Percentiles rank a stretch among this genome's conserved stretches.
These are phyloP conservation scores for Verticillium longisporum DNA, from an alignment of 2,329 filamentous ascomycete genomes.

Conservation along the genomic window DNA sequence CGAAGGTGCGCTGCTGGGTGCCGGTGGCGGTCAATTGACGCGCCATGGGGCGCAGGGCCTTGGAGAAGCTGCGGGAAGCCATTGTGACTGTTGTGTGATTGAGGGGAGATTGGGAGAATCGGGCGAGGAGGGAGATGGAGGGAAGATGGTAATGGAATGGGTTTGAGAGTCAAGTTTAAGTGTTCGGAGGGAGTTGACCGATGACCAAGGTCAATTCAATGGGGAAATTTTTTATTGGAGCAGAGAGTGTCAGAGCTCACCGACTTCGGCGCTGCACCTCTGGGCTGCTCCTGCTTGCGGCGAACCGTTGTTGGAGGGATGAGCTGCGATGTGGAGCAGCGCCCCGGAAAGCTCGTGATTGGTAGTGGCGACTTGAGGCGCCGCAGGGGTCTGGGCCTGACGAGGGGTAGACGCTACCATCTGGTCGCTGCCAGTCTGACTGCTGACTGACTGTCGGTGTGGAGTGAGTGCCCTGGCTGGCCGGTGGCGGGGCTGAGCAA, in stretches of 20 bases:
- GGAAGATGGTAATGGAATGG: slow-evolving; percentile 6
- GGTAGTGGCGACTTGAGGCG: slow-evolving; percentile 12
- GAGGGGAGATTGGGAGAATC: slow-evolving; percentile 20
- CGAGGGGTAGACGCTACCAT: slow-evolving; percentile 8
- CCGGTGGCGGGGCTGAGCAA: background rate
- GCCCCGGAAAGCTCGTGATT: background rate
- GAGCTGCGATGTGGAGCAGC: slow-evolving; percentile 6
- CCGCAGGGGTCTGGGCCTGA: slow-evolving; percentile 4
- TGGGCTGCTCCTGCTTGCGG: background rate
- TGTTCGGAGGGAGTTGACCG: slow-evolving; percentile 11
- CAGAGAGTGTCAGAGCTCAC: slow-evolving; percentile 5
- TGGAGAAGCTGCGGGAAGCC: slow-evolving; percentile 70
- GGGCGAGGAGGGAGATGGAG: slow-evolving; percentile 7
- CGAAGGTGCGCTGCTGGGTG: slow-evolving; percentile 56
- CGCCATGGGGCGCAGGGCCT: slow-evolving; percentile 57
- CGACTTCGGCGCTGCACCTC: slow-evolving; percentile 11
- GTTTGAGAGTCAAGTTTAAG: slow-evolving; percentile 6
- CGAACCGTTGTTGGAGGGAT: slow-evolving; percentile 8
- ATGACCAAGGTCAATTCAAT: slow-evolving; percentile 11
- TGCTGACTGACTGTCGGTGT: background rate
- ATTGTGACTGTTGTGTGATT: slow-evolving; percentile 46
- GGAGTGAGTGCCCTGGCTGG: too few species aligned
- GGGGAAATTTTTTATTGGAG: slow-evolving; percentile 15
- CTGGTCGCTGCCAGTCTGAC: background rate
- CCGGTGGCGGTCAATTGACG: slow-evolving; percentile 57